Evolutionary conservation across 2,329 filamentous ascomycete species (phyloP).

Genomic region (Fusarium transvaalense): DNA sequence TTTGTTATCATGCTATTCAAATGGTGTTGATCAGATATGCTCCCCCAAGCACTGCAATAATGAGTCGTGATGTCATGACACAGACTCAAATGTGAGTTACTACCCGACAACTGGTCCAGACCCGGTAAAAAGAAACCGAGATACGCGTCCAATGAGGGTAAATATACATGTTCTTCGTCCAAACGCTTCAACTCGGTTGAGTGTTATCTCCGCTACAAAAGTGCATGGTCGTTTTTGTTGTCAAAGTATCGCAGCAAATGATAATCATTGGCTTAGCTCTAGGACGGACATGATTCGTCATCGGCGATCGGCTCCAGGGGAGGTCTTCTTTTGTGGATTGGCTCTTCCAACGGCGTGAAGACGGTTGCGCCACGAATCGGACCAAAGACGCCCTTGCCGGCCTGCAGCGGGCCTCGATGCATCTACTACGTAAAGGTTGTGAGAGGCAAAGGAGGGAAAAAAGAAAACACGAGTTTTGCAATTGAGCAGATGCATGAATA

Average conservation of each 20-base stretch:
- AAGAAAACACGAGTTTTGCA: constrained; percentile 6
- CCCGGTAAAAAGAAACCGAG: constrained; percentile 1
- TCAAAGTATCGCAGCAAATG: background rate
- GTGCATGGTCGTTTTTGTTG: constrained; percentile 1
- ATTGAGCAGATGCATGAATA: constrained; percentile 33
- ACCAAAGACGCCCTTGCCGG: constrained; percentile 38
- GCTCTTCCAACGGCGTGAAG: constrained; percentile 23
- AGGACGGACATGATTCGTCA: constrained; percentile 30
- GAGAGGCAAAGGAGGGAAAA: background rate
- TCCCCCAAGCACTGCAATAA: background rate
- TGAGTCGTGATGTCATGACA: constrained; percentile 40
- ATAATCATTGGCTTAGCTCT: constrained; percentile 16
- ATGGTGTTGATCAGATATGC: constrained; percentile 20
- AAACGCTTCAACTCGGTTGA: background rate
- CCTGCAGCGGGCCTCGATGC: constrained; percentile 17
- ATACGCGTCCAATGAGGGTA: constrained; percentile 15
- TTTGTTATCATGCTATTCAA: constrained; percentile 25
- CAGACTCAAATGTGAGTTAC: constrained; percentile 9
- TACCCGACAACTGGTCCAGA: constrained; percentile 23
- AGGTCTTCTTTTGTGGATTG: constrained; percentile 24
- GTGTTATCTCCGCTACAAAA: constrained; percentile 9
- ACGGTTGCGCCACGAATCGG: constrained; percentile 34
- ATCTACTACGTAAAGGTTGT: constrained; percentile 6
- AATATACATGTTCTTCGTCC: constrained; percentile 1
- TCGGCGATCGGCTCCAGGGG: constrained; percentile 36